Percentiles rank a stretch among this genome's conserved stretches.
Evolutionary conservation across 257 asterid species (phyloP).

Genomic region (Solanum appendiculatum): DNA sequence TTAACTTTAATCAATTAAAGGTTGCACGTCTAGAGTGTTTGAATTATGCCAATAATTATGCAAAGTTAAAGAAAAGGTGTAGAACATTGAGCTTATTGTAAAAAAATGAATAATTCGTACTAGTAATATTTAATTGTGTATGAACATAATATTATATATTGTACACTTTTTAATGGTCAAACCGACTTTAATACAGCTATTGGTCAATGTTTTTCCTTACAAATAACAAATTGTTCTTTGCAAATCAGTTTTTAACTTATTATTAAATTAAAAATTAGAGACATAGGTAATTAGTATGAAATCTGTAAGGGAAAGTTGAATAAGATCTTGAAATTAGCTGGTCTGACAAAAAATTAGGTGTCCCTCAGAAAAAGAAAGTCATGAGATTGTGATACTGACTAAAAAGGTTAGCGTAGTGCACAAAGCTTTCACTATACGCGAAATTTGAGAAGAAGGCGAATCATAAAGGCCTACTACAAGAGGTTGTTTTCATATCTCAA

Average conservation of each 20-base stretch:
- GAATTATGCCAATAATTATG: background rate
- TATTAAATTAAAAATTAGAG: background rate
- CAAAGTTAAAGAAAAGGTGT: background rate
- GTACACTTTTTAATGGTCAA: background rate
- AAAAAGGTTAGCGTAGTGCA: rapidly evolving
- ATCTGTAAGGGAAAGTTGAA: background rate
- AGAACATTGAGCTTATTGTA: background rate
- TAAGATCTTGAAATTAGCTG: background rate
- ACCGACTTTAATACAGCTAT: background rate
- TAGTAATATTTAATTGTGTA: background rate
- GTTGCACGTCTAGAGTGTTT: background rate
- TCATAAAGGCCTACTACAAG: background rate
- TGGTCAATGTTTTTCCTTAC: background rate
- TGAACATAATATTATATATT: background rate
- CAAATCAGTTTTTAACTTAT: background rate
- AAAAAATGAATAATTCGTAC: background rate
- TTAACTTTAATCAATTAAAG: background rate
- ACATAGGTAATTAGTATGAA: background rate
- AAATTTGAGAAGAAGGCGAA: background rate
- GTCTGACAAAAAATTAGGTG: background rate
- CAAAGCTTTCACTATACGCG: too few relatives aligned
- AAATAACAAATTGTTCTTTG: background rate
- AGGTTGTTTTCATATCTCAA: background rate
- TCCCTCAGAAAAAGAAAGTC: background rate
- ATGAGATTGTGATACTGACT: background rate